Base-by-base conservation (phyloP, 2,329 filamentous ascomycete species). In the Trichoderma sp. region DNA sequence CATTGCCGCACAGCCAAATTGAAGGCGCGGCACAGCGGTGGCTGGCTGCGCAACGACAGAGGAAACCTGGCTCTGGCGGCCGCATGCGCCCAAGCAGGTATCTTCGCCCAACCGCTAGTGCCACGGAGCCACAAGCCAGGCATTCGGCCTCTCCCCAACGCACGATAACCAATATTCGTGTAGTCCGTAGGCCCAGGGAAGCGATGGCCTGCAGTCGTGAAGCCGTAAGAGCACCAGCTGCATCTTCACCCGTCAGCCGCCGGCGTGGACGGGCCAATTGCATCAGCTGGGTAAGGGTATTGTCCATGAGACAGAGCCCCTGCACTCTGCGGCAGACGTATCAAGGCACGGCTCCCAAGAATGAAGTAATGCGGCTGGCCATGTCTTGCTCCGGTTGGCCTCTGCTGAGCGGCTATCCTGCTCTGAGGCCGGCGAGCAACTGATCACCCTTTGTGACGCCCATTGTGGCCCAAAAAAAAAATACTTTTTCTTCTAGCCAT, bases 231-330 rank as follows among this genome's bases (percentile, higher is more conserved):
- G 56, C 26, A 30, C 16, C 18, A 58, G 18, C 30, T 51, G 18
- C 30, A 16, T 32, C 54, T 10, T 37, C 59, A 37, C 16, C 51
- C 14, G 39, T 46, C 46, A 64, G 52, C 32, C 32, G 39, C 14
- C 58, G 43, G 39, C 34, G 24, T 46, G 58, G 30, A 51, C 28
- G 58, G 51, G 58, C 61, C 68, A 59, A 66, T 66, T 55, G 55
- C 54, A 66, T 59, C 54, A 24, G 54, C 39, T 67, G 51, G 67
- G 58, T 61, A 69, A 69, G 68, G 68, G 56, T 56, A 69, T 51
- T 52, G 61, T 6, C 13, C 26, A 56, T 24, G 46, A 54, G 32
- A 26, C 24, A 56, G 21, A 30, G n/a, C 56, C 56, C 68, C 68
- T 69, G 60, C 54, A 34, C 66, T 46, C 10, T n/a, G 30, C 34